A percentile compares a stretch with the other conserved stretches of the same genome.
Conservation (phyloP, 2,329 filamentous ascomycete genomes). For the Fusarium chaquense region DNA sequence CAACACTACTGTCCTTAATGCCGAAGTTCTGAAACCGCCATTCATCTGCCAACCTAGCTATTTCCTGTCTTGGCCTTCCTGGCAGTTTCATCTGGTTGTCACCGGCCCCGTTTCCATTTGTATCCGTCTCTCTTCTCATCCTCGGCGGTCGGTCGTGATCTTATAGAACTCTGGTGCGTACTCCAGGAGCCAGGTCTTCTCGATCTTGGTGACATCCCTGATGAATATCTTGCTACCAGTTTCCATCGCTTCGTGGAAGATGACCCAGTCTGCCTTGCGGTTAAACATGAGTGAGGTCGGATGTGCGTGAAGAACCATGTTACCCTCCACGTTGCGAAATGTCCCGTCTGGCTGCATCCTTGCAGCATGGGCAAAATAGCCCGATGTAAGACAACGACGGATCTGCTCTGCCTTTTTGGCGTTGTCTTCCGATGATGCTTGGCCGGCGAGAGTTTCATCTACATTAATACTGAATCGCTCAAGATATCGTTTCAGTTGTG, state of each 20-base stretch:
- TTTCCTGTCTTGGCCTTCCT: conserved; percentile 9
- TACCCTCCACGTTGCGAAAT: conserved; percentile 86
- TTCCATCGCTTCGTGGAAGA: conserved; percentile 95
- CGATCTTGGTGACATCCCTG: conserved; percentile 90
- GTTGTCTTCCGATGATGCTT: conserved; percentile 49
- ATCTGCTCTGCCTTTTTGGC: conserved; percentile 75
- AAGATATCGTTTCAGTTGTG: conserved; percentile 87
- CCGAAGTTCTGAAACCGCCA: conserved; percentile 37
- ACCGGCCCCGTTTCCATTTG: conserved; percentile 17
- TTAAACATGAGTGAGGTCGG: conserved; percentile 96
- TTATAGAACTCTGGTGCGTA: conserved; percentile 88
- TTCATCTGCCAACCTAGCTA: conserved; percentile 28
- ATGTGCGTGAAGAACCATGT: conserved; percentile 84
- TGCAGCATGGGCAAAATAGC: conserved; percentile 93
- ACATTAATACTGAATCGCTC: conserved; percentile 83
- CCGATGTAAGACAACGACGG: conserved; percentile 84
- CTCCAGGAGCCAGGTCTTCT: conserved; percentile 91
- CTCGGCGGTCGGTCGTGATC: conserved; percentile 57
- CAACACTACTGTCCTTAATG: conserved; percentile 26
- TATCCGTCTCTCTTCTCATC: conserved; percentile 25
- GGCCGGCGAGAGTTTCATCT: conserved; percentile 69
- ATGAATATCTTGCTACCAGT: conserved; percentile 90
- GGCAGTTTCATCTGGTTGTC: conserved; percentile 39
- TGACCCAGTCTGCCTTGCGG: conserved; percentile 94
- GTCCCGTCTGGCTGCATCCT: conserved; percentile 94